Evolutionary conservation across 257 asterid species (phyloP).

Genomic region (Echites panduratus): DNA sequence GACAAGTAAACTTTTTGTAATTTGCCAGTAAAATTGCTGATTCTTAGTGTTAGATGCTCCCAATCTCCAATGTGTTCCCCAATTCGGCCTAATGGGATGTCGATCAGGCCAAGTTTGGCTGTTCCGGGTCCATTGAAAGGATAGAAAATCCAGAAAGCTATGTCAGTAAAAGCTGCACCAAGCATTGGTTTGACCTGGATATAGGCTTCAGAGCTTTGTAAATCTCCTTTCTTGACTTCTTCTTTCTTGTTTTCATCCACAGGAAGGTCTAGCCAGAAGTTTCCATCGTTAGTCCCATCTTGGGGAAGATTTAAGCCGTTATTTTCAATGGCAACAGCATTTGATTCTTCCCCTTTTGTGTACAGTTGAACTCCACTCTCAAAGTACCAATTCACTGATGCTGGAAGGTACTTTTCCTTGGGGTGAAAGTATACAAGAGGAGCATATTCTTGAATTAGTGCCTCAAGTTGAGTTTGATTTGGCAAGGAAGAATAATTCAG

Average conservation of each 20-base stretch:
- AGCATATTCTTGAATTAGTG: constrained; percentile 45
- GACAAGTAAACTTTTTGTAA: constrained; percentile 51
- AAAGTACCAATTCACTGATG: constrained; percentile 81
- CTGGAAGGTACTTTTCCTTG: constrained; percentile 55
- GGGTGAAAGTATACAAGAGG: constrained; percentile 73
- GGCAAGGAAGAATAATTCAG: constrained; percentile 38
- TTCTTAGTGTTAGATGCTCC: constrained; percentile 83
- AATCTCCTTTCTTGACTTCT: constrained; percentile 49
- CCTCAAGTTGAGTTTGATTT: constrained; percentile 38
- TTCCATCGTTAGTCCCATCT: constrained; percentile 62
- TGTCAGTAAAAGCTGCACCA: constrained; percentile 71
- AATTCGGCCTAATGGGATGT: constrained; percentile 51
- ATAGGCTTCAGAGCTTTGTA: constrained; percentile 50
- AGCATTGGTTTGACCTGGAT: constrained; percentile 61
- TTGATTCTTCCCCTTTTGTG: constrained; percentile 46
- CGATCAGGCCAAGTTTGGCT: constrained; percentile 49
- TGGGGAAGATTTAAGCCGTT: constrained; percentile 78
- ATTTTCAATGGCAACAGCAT: constrained; percentile 37
- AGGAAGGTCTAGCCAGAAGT: constrained; percentile 79
- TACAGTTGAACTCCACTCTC: constrained; percentile 51
- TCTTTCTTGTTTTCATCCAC: constrained; percentile 23
- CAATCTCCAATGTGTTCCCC: constrained; percentile 94
- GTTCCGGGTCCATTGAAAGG: constrained; percentile 83
- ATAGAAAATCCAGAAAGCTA: constrained; percentile 69
- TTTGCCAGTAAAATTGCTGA: constrained; percentile 74